Percentiles rank a stretch among this genome's conserved stretches.
These are phyloP conservation scores for Candida rishiriensis DNA, from an alignment of 805 yeast species.

Conservation along the genomic window DNA sequence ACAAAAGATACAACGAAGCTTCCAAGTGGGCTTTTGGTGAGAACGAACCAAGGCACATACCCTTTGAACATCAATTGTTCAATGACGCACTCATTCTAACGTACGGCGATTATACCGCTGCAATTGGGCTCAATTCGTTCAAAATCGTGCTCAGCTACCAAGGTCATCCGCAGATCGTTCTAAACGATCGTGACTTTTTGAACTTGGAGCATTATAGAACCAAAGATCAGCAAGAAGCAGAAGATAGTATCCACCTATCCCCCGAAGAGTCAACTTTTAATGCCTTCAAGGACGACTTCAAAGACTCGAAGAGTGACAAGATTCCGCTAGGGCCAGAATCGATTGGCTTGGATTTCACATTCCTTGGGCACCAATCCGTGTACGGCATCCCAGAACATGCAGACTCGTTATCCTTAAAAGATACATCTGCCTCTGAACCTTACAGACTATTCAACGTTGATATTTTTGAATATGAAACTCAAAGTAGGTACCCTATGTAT, in stretches of 20 bases:
- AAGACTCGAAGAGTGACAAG: constrained; percentile 60
- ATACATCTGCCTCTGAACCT: constrained; percentile 64
- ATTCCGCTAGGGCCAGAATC: constrained; percentile 87
- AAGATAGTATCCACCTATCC: constrained; percentile 36
- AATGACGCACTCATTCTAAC: constrained; percentile 15
- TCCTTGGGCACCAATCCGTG: constrained; percentile 56
- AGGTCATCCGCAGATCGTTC: constrained; percentile 42
- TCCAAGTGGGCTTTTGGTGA: constrained; percentile 51
- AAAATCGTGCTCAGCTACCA: constrained; percentile 44
- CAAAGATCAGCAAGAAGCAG: constrained; percentile 33
- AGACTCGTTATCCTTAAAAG: constrained; percentile 67
- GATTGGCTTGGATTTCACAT: constrained; percentile 70
- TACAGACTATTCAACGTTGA: constrained; percentile 91
- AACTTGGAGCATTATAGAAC: constrained; percentile 81
- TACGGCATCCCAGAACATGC: constrained; percentile 99
- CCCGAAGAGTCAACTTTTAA: constrained; percentile 62
- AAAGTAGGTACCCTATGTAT: constrained; percentile 86
- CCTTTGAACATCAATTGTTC: constrained; percentile 21
- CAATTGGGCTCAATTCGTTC: constrained; percentile 44
- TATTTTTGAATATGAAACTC: constrained; percentile 86
- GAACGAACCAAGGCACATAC: constrained; percentile 16
- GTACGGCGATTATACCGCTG: constrained; percentile 39
- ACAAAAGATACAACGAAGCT: constrained; percentile 57
- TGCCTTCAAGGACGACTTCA: constrained; percentile 67
- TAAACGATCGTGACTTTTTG: constrained; percentile 68